Evolutionary conservation across 176 grass and related monocot species (phyloP).

Genomic region (Tillandsia leiboldiana): DNA sequence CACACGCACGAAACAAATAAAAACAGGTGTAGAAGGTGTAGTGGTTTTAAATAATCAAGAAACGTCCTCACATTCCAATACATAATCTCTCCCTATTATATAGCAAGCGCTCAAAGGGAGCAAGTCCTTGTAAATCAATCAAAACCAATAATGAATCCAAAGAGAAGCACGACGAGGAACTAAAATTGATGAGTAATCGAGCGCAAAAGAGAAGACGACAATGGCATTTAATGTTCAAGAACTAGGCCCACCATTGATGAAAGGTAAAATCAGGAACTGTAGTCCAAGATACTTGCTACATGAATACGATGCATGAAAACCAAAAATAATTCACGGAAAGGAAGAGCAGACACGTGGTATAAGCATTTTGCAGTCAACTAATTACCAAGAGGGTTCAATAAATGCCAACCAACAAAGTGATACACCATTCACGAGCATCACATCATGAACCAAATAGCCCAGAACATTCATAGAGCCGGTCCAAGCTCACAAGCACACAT

Average conservation of each 20-base stretch:
- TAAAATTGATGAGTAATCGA: not conserved
- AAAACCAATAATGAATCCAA: not conserved
- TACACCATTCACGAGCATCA: constrained; percentile 39
- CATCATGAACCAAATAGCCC: constrained; percentile 12
- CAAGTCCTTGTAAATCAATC: not conserved
- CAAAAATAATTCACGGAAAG: not conserved
- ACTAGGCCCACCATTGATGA: not conserved
- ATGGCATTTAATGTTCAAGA: not conserved
- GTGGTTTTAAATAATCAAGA: not conserved
- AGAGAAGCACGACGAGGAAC: not conserved
- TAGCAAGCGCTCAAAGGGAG: not conserved
- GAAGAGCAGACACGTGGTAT: constrained; percentile 1
- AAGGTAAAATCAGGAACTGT: not conserved
- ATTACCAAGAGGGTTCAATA: constrained; percentile 8
- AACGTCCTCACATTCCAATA: not conserved
- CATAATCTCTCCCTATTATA: not conserved
- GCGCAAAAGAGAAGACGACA: not conserved
- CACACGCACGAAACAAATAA: not conserved
- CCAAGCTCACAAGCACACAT: constrained; percentile 19
- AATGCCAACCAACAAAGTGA: constrained; percentile 26
- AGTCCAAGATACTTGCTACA: not conserved
- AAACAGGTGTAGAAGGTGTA: not conserved
- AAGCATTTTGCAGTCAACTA: constrained; percentile 6
- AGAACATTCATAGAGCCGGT: constrained; percentile 21
- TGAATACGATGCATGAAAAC: not conserved